Base-by-base conservation (phyloP, 2,329 filamentous ascomycete species). In the Scedosporium aurantiacum region DNA sequence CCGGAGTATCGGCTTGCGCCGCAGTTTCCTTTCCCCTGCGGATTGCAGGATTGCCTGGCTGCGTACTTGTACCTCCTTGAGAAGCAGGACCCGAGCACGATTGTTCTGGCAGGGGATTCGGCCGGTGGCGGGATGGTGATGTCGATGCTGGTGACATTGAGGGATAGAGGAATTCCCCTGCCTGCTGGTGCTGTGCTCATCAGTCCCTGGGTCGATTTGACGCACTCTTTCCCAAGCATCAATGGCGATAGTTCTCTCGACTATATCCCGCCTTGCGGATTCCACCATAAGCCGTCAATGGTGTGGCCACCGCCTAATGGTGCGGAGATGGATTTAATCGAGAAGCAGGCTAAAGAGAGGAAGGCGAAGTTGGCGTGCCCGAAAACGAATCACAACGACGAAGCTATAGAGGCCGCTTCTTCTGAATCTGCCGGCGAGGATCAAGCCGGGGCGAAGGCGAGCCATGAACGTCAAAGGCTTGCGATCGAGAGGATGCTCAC, bases 11-110 rank as follows among this genome's bases (percentile, higher is more conserved):
- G 94, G 47, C 80, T 99, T 32, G 84, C 94, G 5, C 94, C 93
- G 2, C 92, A 97, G 71, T 99, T 93, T 63, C 94, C 94, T 0
- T 99, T 99, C 65, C 94, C 94, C 0, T 97, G 94, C 69, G 91
- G 90, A 28, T 75, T 99, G 6, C 87, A 94, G 61, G 94, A 99
- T 71, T 96, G 91, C 67, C 72, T 99, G 58, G 90, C 93, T 1
- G 84, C 91, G 0, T 97, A 99, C 70, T 76, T 97, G 16, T 88
- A 90, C 67, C 82, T 97, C 2, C 79, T 97, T 56, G 84, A 84
- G 3, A 75, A 85, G 2, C 88, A 96, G 66, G 84, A 91, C 58
- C 86, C 93, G 0, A 86, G 81, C 23, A 91, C 91, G 7, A 94
- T 99, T 54, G 79, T 97, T 18, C 72, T 97, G 28, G 91, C 91